Evolutionary conservation across 139 green algal genomes (phyloP), one percentile per base, ranked within the genome.

Genomic region (Chlorella sorokiniana): DNA sequence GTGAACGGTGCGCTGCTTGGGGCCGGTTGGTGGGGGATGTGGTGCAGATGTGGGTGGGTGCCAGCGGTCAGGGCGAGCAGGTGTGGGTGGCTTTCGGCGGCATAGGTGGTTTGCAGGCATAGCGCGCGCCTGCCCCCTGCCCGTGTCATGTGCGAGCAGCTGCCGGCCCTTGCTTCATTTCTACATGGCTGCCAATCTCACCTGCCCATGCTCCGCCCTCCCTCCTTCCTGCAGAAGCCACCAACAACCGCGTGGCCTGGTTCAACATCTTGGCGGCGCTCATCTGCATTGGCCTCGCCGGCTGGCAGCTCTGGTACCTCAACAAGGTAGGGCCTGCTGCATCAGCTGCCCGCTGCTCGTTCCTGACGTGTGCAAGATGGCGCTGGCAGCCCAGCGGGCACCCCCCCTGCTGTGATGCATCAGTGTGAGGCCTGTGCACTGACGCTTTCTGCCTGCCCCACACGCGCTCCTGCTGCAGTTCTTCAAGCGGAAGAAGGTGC

Each of bases 301-400:
- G 71, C 40, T 92, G 91, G 88, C 95, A 98, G 88, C 84, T 98
- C 20, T 93, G 84, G 73, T 95, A 96, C 85, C 88, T 98, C 9
- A 91, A 92, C 73, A 79, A 79, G 72, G 72, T 52, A 33, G 1
- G 45, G 48, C 48, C 48, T 16, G 48, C 48, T 16, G 48, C 48
- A 56, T 16, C 48, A 25, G 48, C 48, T 16, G 48, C 48, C 11
- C 48, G 11, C 14, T 25, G 48, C 48, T 56, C 14, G 48, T 16
- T 56, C 14, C 16, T 16, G 48, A 16, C 16, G 48, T 56, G 11
- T 56, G 48, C 48, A 56, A 16, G 14, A 56, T 16, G 11, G 48
- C 11, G 16, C 11, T 56, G 48, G 14, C 48, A 56, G 48, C 11
- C n/a, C n/a, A n/a, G n/a, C n/a, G n/a, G n/a, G n/a, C 54, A 23